Percentiles rank a stretch among this genome's conserved stretches.
Conservation (phyloP, 2,329 filamentous ascomycete species). For the Sporothrix protearum region DNA sequence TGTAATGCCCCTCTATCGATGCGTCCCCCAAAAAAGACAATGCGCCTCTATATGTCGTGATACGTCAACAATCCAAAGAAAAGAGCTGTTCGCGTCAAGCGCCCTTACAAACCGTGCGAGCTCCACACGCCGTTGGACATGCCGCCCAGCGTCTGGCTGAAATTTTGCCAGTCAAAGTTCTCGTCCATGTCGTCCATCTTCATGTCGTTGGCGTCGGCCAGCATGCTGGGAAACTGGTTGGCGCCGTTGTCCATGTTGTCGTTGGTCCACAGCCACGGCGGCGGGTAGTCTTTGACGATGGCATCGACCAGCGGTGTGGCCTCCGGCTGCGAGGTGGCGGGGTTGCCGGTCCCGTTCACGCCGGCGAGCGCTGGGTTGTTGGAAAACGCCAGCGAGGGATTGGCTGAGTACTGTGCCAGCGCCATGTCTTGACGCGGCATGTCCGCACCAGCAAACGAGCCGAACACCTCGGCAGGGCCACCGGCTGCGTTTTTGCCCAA, state of each 20-base stretch:
- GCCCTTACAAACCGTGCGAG: constrained; percentile 26
- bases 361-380: neutral
- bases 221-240: constrained; percentile 25
- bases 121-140: constrained; percentile 32
- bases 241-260: constrained; percentile 26
- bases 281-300: constrained; percentile 46
- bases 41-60: neutral
- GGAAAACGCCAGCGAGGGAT: neutral
- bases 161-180: constrained; percentile 40
- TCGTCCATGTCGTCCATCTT: constrained; percentile 41
- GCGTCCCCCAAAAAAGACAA: neutral
- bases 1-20: neutral
- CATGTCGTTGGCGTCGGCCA: constrained; percentile 35
- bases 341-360: neutral
- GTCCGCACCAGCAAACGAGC: constrained; percentile 20
- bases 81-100: neutral
- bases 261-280: constrained; percentile 54
- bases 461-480: constrained; percentile 18
- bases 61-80: neutral
- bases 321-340: neutral
- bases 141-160: constrained; percentile 37
- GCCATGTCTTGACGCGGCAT: constrained; percentile 29
- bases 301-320: constrained; percentile 38
- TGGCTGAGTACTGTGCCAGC: constrained; percentile 24
- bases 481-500: constrained; percentile 23